Percentiles rank a stretch among this genome's conserved stretches.
Conservation (phyloP, 2,329 filamentous ascomycete species). For the Aspergillus floridensis region DNA sequence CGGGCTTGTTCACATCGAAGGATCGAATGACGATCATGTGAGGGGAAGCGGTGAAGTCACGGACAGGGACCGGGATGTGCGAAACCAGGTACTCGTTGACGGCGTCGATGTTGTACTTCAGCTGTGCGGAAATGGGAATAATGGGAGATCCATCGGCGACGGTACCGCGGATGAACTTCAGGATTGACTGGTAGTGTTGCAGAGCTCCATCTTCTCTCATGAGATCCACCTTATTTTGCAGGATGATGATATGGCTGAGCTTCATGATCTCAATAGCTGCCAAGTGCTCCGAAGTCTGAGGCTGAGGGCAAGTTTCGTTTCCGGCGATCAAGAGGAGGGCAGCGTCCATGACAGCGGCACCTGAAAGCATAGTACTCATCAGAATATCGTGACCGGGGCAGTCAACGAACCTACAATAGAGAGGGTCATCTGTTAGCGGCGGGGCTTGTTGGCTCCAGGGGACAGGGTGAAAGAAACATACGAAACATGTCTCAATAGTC, state of each 20-base stretch:
- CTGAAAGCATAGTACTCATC: constrained; percentile 99
- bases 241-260: constrained; percentile 97
- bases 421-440: constrained; percentile 11
- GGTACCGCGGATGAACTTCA: constrained; percentile 97
- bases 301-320: constrained; percentile 97
- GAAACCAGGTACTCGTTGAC: constrained; percentile 95
- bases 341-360: constrained; percentile 98
- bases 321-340: constrained; percentile 93
- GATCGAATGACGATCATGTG: constrained; percentile 99
- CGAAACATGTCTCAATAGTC: constrained; percentile 88
- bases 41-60: constrained; percentile 87
- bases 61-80: constrained; percentile 85
- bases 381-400: constrained; percentile 99
- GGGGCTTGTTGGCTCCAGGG: not conserved
- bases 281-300: constrained; percentile 97
- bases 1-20: constrained; percentile 99
- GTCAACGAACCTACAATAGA: constrained; percentile 74
- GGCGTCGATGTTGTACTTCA: constrained; percentile 99
- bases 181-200: constrained; percentile 92
- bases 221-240: constrained; percentile 99
- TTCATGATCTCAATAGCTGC: constrained; percentile 99
- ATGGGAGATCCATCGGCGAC: constrained; percentile 93
- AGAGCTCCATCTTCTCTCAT: constrained; percentile 95
- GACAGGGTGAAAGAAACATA: constrained; percentile 37
- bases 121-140: constrained; percentile 93